phyloP scores from a whole-genome alignment of 2,329 filamentous ascomycete genomes.

The Rutstroemia sp. region DNA sequence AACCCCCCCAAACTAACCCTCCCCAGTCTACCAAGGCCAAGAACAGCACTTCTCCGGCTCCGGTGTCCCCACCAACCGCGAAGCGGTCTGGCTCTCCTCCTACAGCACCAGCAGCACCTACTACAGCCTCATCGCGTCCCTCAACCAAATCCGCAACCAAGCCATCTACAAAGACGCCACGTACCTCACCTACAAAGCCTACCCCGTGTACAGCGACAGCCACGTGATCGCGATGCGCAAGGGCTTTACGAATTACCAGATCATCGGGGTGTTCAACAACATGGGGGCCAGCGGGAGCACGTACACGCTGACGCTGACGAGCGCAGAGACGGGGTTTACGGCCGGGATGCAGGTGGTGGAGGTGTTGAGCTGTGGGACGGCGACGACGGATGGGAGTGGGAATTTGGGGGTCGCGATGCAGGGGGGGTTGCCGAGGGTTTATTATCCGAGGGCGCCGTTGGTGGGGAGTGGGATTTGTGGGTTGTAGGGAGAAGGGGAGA shows the following conservation, averaged over 20 bases:
- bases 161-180: constrained; percentile 18
- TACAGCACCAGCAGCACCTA: constrained; percentile 33
- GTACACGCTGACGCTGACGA: constrained; percentile 30
- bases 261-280: constrained; percentile 35
- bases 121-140: constrained; percentile 32
- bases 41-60: constrained; percentile 41
- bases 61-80: constrained; percentile 35
- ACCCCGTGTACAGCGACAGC: constrained; percentile 22
- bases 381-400: constrained; percentile 37
- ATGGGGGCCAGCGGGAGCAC: constrained; percentile 30
- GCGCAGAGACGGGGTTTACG: constrained; percentile 34
- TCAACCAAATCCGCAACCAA: constrained; percentile 25
- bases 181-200: constrained; percentile 24
- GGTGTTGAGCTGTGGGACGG: constrained; percentile 36
- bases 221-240: constrained; percentile 26
- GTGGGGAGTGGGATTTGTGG: constrained; percentile 7
- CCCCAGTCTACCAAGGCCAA: constrained; percentile 42
- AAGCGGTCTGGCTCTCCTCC: constrained; percentile 37
- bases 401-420: constrained; percentile 37
- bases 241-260: constrained; percentile 17
- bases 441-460: constrained; percentile 27
- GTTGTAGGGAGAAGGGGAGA: not conserved
- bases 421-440: constrained; percentile 36
- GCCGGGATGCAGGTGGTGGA: constrained; percentile 33
- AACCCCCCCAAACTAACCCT: not conserved